Conservation (phyloP, 345 rosid genomes). For the Citrus maxima region DNA sequence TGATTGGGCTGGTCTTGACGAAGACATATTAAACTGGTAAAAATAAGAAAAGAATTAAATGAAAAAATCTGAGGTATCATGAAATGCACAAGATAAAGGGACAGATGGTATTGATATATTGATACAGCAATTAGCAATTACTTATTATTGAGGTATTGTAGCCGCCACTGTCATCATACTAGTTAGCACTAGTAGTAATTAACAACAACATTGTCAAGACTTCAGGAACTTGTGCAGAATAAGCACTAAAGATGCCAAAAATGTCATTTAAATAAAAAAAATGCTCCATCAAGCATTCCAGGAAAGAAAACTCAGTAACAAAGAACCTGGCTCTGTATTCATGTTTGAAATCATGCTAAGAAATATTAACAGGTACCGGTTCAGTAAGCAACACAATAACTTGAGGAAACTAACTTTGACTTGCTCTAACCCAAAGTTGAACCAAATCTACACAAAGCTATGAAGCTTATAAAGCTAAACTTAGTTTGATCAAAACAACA, state of each 20-base stretch:
- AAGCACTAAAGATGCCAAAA: not conserved
- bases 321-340: not conserved
- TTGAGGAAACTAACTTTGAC: not conserved
- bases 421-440: not conserved
- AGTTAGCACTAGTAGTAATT: not conserved
- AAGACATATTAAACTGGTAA: conserved; percentile 53
- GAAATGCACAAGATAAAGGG: not conserved
- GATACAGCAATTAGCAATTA: not conserved
- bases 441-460: not conserved
- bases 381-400: not conserved
- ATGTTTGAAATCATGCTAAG: not conserved
- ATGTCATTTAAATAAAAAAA: not conserved
- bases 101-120: not conserved
- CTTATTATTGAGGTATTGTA: not conserved
- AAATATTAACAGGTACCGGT: not conserved
- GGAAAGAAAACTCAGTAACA: not conserved
- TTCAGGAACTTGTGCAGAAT: not conserved
- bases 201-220: not conserved
- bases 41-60: not conserved
- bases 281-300: not conserved
- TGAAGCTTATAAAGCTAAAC: conserved; percentile 11
- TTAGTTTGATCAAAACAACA: not conserved
- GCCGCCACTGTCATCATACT: not conserved
- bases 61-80: not conserved
- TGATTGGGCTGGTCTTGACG: conserved; percentile 76